Evolutionary conservation across 345 rosid genomes (phyloP), one percentile per base, ranked within the genome.

Genomic region (Populus euphratica): DNA sequence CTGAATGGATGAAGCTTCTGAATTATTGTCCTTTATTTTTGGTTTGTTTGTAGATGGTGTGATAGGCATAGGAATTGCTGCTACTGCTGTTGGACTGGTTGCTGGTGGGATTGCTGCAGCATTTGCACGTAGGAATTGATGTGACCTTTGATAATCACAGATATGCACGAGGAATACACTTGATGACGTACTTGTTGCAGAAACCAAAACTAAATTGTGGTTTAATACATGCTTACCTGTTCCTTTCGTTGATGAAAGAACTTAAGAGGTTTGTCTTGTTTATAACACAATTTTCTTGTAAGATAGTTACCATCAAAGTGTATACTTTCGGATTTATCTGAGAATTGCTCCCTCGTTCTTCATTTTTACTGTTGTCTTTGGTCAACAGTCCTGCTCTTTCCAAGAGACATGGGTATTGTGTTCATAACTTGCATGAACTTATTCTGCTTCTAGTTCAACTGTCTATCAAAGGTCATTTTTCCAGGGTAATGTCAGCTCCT

Each of bases 51-150:
- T 84, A 94, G 95, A 92, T 86, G 94, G 95, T 84, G 87, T 91
- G 25, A 92, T 93, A 77, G 95, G 98, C 82, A 91, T 94, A 73
- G 93, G 95, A 76, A 90, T 94, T 72, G 88, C 95, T 1, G 94
- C 91, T 59, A 85, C 98, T 73, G 91, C 94, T 14, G 85, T 91
- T 73, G 97, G 97, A 65, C 86, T 94, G 76, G 78, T 92, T 62
- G 97, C 92, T 23, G 94, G 92, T 77, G 97, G 97, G 56, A 80
- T 94, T 65, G 95, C 90, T 56, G 95, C 97, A 66, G 94, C 93
- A 38, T 69, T 94, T 83, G 84, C 91, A 80, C 91, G 93, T 79
- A 91, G 86, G 88, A 85, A 86, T 16, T 93, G 86, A 86, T 25
- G 47, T 35, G 1, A 73, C 50, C 59, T 27, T 43, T 9, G 27